Conservation (phyloP, 495 filamentous ascomycete genomes). For the Rusavskia elegans region DNA sequence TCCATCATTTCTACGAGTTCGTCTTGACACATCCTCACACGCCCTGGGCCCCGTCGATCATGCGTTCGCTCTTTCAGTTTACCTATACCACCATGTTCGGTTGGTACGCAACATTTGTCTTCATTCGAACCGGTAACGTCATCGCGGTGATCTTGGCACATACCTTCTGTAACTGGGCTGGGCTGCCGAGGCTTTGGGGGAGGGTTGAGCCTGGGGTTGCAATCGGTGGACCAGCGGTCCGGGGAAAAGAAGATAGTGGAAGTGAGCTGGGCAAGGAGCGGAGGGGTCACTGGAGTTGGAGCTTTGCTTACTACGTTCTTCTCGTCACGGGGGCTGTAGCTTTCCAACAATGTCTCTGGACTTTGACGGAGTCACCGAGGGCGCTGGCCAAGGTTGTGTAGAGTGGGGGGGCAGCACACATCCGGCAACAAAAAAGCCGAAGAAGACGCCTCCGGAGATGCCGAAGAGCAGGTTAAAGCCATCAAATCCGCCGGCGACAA, state of each 20-base stretch:
- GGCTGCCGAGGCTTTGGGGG: conserved; percentile 77
- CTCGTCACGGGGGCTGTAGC: conserved; percentile 52
- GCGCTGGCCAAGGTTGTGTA: conserved; percentile 26
- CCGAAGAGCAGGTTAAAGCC: conserved; percentile 62
- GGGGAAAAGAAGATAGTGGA: conserved; percentile 23
- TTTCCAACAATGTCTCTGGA: conserved; percentile 55
- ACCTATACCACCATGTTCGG: conserved; percentile 89
- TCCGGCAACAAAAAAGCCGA: conserved; percentile 78
- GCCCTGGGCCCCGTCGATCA: conserved; percentile 36
- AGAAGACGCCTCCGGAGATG: conserved; percentile 69
- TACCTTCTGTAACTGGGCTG: conserved; percentile 84
- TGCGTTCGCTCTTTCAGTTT: conserved; percentile 70
- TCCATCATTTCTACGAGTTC: conserved; percentile 96
- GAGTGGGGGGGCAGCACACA: conserved; percentile 41
- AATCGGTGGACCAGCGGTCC: conserved; percentile 7
- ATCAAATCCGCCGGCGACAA: conserved; percentile 68
- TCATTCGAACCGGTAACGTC: conserved; percentile 69
- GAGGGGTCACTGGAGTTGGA: conserved; percentile 38
- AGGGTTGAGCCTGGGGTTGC: conserved; percentile 33
- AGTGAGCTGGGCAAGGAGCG: conserved; percentile 7
- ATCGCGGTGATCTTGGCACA: conserved; percentile 59
- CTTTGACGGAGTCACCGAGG: conserved; percentile 45
- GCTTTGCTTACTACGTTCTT: conserved; percentile 59
- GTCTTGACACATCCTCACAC: conserved; percentile 61
- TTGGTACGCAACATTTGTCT: conserved; percentile 83